A percentile compares a stretch with the other conserved stretches of the same genome.
Conservation (phyloP, 371 early-diverging fungal genomes). For the Sporodiniella umbellata region DNA sequence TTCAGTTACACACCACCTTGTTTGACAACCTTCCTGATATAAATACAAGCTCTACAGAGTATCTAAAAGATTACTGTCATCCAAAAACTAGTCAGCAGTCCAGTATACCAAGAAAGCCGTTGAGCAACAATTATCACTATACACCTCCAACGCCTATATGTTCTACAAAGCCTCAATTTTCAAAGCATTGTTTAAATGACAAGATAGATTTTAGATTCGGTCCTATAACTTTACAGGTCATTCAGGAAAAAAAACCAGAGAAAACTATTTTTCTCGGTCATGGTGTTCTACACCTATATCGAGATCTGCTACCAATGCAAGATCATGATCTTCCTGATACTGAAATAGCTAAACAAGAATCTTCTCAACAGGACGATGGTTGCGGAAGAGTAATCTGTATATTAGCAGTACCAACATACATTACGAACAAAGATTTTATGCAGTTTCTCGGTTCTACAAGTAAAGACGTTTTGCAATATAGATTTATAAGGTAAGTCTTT, state of each 20-base stretch:
- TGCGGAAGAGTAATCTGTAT: constrained; percentile 60
- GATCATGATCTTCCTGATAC: constrained; percentile 22
- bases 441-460: constrained; percentile 70
- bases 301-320: constrained; percentile 42
- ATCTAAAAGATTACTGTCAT: constrained; percentile 8
- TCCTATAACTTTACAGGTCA: constrained; percentile 11
- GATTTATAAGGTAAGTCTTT: constrained; percentile 66
- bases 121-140: constrained; percentile 2
- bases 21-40: constrained; percentile 10
- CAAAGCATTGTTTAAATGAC: constrained; percentile 7
- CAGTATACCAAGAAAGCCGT: not conserved
- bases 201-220: constrained; percentile 35
- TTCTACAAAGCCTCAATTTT: constrained; percentile 4
- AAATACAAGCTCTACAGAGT: not conserved
- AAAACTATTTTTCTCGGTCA: constrained; percentile 23
- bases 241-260: constrained; percentile 9
- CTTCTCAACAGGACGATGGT: constrained; percentile 1
- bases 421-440: constrained; percentile 83
- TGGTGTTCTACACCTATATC: constrained; percentile 77
- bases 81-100: not conserved
- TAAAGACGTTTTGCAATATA: constrained; percentile 56
- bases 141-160: constrained; percentile 29
- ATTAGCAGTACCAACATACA: constrained; percentile 84
- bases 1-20: not conserved
- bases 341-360: constrained; percentile 17